Percentiles rank a stretch among this genome's conserved stretches.
phyloP scores from a whole-genome alignment of 306 rosid genomes.

The Lablab purpureus region DNA sequence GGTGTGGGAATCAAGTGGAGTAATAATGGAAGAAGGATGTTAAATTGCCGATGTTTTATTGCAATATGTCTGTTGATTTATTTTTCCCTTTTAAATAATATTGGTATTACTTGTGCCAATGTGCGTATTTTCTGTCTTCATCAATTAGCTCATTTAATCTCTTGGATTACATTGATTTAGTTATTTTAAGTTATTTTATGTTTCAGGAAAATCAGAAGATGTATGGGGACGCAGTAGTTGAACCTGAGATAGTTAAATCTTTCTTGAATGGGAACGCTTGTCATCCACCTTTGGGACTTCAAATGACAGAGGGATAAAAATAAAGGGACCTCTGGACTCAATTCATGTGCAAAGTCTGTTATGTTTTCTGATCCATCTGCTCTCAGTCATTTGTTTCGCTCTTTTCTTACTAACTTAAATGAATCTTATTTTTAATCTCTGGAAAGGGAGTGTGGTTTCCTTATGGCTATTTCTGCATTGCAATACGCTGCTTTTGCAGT shows the following conservation, averaged over 20 bases:
- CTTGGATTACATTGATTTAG: conserved; percentile 5
- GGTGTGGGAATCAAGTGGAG: neutral
- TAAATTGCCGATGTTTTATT: conserved; percentile 21
- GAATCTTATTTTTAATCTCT: neutral
- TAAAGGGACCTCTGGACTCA: conserved; percentile 90
- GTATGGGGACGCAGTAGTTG: conserved; percentile 73
- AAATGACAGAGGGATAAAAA: conserved; percentile 48
- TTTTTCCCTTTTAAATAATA: conserved; percentile 34
- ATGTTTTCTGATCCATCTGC: too few species aligned
- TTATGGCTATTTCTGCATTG: neutral
- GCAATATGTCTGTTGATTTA: neutral
- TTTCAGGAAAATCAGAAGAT: conserved; percentile 68
- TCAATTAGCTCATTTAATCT: neutral
- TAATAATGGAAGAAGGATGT: conserved; percentile 28
- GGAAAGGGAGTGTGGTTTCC: conserved; percentile 24
- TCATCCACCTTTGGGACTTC: conserved; percentile 41
- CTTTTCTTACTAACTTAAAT: neutral
- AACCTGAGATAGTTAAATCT: conserved; percentile 65
- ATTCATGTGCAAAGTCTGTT: conserved; percentile 83
- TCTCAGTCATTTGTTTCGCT: too few species aligned
- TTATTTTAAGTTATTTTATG: conserved; percentile 18
- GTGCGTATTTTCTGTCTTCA: conserved; percentile 18
- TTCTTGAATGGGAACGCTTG: conserved; percentile 57
- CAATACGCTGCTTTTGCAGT: conserved; percentile 1
- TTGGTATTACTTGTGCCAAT: conserved; percentile 70